A percentile compares a stretch with the other conserved stretches of the same genome.
These are phyloP conservation scores for Prunus salicina DNA, from an alignment of 306 rosid genomes.

Conservation along the genomic window DNA sequence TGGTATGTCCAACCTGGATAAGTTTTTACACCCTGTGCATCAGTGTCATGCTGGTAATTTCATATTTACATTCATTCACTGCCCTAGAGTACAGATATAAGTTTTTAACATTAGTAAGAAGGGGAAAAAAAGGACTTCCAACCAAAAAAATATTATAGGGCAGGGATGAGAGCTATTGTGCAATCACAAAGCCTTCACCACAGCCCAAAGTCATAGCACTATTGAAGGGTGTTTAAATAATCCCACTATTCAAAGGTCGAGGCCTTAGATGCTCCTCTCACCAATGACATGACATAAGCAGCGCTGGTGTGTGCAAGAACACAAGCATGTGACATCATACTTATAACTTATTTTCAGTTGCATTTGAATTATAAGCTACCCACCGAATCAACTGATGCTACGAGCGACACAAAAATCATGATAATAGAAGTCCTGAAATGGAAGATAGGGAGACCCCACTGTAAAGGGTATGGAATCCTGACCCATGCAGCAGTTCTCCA, in stretches of 20 bases:
- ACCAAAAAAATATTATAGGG: no score
- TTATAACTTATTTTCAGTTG: background rate
- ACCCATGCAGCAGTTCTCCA: constrained; percentile 73
- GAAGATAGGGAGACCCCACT: constrained; percentile 88
- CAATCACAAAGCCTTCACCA: background rate
- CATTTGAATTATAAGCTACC: constrained; percentile 31
- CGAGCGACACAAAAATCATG: constrained; percentile 74
- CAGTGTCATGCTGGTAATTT: constrained; percentile 11
- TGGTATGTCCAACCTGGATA: constrained; percentile 81
- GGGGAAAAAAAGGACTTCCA: no score
- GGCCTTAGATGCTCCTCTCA: background rate
- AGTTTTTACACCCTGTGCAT: constrained; percentile 11
- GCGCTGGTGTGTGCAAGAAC: background rate
- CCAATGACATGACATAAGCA: background rate
- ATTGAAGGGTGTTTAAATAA: background rate
- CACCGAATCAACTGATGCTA: constrained; percentile 88
- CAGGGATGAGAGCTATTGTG: background rate
- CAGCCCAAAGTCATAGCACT: constrained; percentile 8
- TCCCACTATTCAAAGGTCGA: background rate
- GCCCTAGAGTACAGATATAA: background rate
- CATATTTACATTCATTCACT: background rate
- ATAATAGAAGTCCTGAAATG: constrained; percentile 72
- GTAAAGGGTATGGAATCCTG: constrained; percentile 81
- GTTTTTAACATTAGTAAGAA: background rate
- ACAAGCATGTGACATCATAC: background rate